Base-by-base conservation (phyloP, 129 eudicot genomes). In the Lactuca sativa region DNA sequence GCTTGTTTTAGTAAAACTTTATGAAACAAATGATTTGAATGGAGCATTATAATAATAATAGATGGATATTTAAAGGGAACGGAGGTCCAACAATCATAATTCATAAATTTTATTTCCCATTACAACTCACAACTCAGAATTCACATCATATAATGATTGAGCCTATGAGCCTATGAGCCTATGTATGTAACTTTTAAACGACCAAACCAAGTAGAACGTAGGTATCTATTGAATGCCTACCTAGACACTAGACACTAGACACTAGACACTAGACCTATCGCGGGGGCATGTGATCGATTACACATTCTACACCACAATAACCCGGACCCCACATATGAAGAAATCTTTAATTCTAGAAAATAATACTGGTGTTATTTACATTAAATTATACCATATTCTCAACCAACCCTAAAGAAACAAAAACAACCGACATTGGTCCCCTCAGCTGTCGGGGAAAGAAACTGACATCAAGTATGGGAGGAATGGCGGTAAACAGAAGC, bases 361-460 rank as follows among this genome's bases (percentile, higher is more conserved):
- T 14, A 41, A 41, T 43, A 41, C 33, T 30, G 53, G 10, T 10
- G 49, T 52, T 38, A 76, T 41, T 13, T 37, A 36, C 56, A 33
- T 49, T 59, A 41, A 13, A 53, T 21, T 71, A 48, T 8, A 30
- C 1, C 11, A 10, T 67, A 77, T 67, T 78, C 2, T 7, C 51
- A 69, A 77, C 80, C 71, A 82, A 74, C 61, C 70, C 76, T 40
- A 78, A 79, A 76, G 64, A 75, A 76, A 75, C 87, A 73, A 87
- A 87, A 82, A 57, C 77, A 82, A 65, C 69, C 58, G 89, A 85
- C 92, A 90, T 9, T 60, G 91, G 97, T 88, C 88, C 95, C 91
- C 80, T 38, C 47, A 15, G 56, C 9, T 87, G 97, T 90, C 89
- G 79, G 76, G 77, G 51, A 83, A 85, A 72, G 81, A 82, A 36